These are phyloP conservation scores for Meyerozyma smithsonii DNA, from an alignment of 1,139 yeast genomes.

Conservation along the genomic window DNA sequence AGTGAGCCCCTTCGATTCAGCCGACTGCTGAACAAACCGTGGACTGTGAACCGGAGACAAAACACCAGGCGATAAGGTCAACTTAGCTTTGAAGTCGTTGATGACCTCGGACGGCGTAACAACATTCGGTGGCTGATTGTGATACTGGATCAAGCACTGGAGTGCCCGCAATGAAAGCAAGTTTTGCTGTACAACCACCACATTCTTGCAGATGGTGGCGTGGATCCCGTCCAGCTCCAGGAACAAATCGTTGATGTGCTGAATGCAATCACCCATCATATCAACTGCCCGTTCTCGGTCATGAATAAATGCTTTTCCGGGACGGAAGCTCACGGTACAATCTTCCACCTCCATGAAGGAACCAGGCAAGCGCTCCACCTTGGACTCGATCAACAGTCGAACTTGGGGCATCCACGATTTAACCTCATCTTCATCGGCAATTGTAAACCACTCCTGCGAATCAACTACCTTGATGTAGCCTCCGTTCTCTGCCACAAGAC, in stretches of 20 bases:
- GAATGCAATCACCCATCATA: slow-evolving; percentile 79
- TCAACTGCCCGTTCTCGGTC: slow-evolving; percentile 63
- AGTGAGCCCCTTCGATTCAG: slow-evolving; percentile 19
- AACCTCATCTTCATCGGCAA: slow-evolving; percentile 49
- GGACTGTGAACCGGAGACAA: neutral
- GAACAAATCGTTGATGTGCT: slow-evolving; percentile 77
- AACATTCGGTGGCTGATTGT: slow-evolving; percentile 14
- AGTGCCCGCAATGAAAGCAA: slow-evolving; percentile 52
- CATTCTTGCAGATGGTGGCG: slow-evolving; percentile 68
- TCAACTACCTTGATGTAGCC: slow-evolving; percentile 60
- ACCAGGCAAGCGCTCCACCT: slow-evolving; percentile 78
- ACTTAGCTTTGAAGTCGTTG: neutral
- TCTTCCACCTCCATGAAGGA: slow-evolving; percentile 70
- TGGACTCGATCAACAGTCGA: slow-evolving; percentile 55
- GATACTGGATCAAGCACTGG: slow-evolving; percentile 38
- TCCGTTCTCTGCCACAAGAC: slow-evolving; percentile 88
- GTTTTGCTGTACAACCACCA: slow-evolving; percentile 62
- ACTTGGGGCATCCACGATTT: slow-evolving; percentile 61
- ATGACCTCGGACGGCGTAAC: neutral
- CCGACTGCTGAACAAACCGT: neutral
- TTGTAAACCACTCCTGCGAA: slow-evolving; percentile 57
- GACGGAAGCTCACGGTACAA: slow-evolving; percentile 68
- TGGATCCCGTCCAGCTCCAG: slow-evolving; percentile 54
- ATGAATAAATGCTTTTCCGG: slow-evolving; percentile 55
- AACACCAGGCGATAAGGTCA: neutral